phyloP scores from a whole-genome alignment of 129 eudicot species.

The Smallanthus sonchifolius region DNA sequence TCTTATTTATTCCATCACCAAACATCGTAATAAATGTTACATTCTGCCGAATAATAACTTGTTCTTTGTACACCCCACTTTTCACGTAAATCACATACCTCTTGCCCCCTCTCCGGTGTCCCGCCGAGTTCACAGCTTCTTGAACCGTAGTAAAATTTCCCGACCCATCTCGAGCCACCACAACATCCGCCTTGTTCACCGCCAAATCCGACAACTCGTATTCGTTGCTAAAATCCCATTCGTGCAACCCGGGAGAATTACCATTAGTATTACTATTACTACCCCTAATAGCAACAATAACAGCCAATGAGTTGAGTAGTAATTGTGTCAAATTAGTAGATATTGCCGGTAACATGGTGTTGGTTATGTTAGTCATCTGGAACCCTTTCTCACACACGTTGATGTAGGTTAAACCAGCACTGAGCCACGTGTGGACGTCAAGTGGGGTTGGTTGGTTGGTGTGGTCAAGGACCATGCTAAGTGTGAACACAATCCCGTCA shows the following conservation, averaged over 20 bases:
- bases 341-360: neutral
- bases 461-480: slow-evolving; percentile 17
- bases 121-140: slow-evolving; percentile 15
- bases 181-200: neutral
- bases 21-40: slow-evolving; percentile 38
- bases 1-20: slow-evolving; percentile 60
- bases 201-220: neutral
- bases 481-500: slow-evolving; percentile 23
- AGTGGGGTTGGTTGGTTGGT: slow-evolving; percentile 4
- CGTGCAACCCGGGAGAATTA: neutral
- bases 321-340: slow-evolving; percentile 19
- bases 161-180: slow-evolving; percentile 31
- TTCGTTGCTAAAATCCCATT: neutral
- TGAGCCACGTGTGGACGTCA: slow-evolving; percentile 27
- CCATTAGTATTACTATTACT: neutral
- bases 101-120: neutral
- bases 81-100: slow-evolving; percentile 57
- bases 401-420: slow-evolving; percentile 25
- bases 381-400: slow-evolving; percentile 26
- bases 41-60: slow-evolving; percentile 24
- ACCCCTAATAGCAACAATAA: slow-evolving; percentile 16
- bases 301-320: slow-evolving; percentile 20
- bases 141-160: slow-evolving; percentile 24
- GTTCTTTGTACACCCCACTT: slow-evolving; percentile 56
- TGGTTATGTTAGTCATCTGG: slow-evolving; percentile 13